These are phyloP conservation scores for Nitzschia putrida DNA, from an alignment of 108 stramenopile species.

Conservation along the genomic window DNA sequence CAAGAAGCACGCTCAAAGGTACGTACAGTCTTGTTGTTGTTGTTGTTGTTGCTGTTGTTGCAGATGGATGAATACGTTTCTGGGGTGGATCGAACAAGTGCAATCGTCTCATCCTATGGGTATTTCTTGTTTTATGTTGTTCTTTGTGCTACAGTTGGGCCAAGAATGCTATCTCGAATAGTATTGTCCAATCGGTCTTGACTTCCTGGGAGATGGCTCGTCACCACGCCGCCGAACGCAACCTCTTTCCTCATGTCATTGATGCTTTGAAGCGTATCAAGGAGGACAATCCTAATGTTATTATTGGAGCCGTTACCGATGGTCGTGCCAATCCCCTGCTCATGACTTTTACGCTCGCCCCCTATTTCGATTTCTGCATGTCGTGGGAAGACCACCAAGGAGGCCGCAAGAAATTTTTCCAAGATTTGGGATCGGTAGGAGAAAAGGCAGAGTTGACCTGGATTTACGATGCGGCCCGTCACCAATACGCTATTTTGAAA, in stretches of 20 bases:
- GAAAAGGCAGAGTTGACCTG: conserved; percentile 79
- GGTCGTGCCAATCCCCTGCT: conserved; percentile 82
- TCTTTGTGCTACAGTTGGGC: conserved; percentile 58
- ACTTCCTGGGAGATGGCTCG: conserved; percentile 88
- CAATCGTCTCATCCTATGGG: not conserved
- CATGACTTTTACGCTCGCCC: conserved; percentile 87
- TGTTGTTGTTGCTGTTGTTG: not conserved
- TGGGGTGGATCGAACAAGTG: too few relatives aligned
- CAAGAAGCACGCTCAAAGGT: conserved; percentile 64
- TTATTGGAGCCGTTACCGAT: conserved; percentile 89
- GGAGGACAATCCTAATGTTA: conserved; percentile 72
- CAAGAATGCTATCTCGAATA: conserved; percentile 62
- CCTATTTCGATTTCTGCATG: conserved; percentile 89
- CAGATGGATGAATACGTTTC: too few relatives aligned
- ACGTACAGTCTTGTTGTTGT: conserved; percentile 33
- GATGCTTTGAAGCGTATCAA: conserved; percentile 70
- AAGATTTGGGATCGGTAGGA: conserved; percentile 63
- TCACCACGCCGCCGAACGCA: conserved; percentile 87
- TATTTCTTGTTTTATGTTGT: not conserved
- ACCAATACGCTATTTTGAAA: conserved; percentile 70
- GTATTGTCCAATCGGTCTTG: conserved; percentile 75
- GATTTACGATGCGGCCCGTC: conserved; percentile 85
- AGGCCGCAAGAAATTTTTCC: conserved; percentile 73
- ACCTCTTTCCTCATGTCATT: conserved; percentile 73
- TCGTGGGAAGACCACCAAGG: conserved; percentile 88